A percentile compares a stretch with the other conserved stretches of the same genome.
These are phyloP conservation scores for Leishmania arabica DNA, from an alignment of 208 protist species.

Conservation along the genomic window DNA sequence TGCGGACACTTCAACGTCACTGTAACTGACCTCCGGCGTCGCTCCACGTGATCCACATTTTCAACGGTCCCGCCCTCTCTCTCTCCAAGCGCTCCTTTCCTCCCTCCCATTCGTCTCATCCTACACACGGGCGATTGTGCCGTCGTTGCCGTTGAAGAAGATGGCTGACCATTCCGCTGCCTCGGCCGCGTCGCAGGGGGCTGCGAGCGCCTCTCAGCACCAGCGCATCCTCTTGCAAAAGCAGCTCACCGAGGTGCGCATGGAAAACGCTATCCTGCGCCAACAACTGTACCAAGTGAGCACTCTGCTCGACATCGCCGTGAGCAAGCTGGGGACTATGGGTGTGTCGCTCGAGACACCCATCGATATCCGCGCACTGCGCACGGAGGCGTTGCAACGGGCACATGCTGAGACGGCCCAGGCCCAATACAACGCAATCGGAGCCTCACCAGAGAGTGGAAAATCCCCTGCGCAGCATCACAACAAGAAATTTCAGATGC, in stretches of 20 bases:
- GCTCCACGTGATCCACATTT: background rate
- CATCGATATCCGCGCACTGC: constrained; percentile 75
- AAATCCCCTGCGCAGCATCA: constrained; percentile 18
- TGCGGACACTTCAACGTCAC: background rate
- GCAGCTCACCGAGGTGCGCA: constrained; percentile 64
- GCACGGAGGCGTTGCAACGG: constrained; percentile 50
- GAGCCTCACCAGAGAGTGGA: constrained; percentile 18
- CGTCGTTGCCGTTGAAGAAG: background rate
- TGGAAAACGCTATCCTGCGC: constrained; percentile 81
- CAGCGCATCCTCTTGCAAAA: constrained; percentile 76
- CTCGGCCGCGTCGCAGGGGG: constrained; percentile 32
- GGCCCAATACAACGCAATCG: constrained; percentile 22
- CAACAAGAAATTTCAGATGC: constrained; percentile 64
- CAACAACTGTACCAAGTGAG: constrained; percentile 82
- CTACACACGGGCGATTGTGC: background rate
- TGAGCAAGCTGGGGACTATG: constrained; percentile 77
- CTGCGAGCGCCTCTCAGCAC: constrained; percentile 63
- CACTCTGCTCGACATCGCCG: constrained; percentile 80
- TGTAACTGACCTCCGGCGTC: background rate
- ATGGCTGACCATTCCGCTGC: constrained; percentile 21
- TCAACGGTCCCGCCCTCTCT: background rate
- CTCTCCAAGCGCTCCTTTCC: background rate
- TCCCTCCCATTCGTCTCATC: background rate
- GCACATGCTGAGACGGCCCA: constrained; percentile 34
- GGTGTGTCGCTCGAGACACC: constrained; percentile 80